Percentiles rank a stretch among this genome's conserved stretches.
Conservation (phyloP, 2,329 filamentous ascomycete species). For the Cadophora malorum region DNA sequence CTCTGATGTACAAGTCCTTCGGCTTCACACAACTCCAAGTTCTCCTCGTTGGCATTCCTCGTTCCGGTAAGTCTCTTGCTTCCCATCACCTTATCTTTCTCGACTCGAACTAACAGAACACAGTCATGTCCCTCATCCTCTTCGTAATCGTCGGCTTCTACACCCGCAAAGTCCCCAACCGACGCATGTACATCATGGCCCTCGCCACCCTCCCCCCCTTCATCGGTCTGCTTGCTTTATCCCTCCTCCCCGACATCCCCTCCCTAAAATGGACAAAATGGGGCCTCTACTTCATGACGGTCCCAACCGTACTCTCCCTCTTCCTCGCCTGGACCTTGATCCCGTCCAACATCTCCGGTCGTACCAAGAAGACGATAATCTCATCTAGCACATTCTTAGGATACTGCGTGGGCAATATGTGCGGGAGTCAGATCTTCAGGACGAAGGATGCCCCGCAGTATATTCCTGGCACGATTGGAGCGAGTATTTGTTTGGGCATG, state of each 20-base stretch:
- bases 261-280: slow-evolving; percentile 48
- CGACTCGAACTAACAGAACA: background rate
- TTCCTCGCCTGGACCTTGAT: slow-evolving; percentile 49
- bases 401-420: slow-evolving; percentile 66
- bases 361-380: slow-evolving; percentile 68
- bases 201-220: slow-evolving; percentile 44
- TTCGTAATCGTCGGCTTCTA: slow-evolving; percentile 45
- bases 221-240: slow-evolving; percentile 46
- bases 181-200: slow-evolving; percentile 47
- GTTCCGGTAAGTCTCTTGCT: slow-evolving; percentile 47
- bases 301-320: slow-evolving; percentile 58
- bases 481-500: slow-evolving; percentile 23
- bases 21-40: slow-evolving; percentile 44
- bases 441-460: slow-evolving; percentile 63
- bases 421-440: slow-evolving; percentile 68
- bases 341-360: slow-evolving; percentile 70
- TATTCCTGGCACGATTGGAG: slow-evolving; percentile 39
- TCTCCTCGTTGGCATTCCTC: slow-evolving; percentile 49
- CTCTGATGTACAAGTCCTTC: slow-evolving; percentile 37
- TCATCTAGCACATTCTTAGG: slow-evolving; percentile 68
- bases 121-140: slow-evolving; percentile 43
- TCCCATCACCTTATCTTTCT: background rate
- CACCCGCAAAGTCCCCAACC: slow-evolving; percentile 40
- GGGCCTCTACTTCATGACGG: slow-evolving; percentile 60
- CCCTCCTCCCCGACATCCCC: slow-evolving; percentile 44